Conservation (phyloP, 257 asterid species). For the Fraxinus excelsior region DNA sequence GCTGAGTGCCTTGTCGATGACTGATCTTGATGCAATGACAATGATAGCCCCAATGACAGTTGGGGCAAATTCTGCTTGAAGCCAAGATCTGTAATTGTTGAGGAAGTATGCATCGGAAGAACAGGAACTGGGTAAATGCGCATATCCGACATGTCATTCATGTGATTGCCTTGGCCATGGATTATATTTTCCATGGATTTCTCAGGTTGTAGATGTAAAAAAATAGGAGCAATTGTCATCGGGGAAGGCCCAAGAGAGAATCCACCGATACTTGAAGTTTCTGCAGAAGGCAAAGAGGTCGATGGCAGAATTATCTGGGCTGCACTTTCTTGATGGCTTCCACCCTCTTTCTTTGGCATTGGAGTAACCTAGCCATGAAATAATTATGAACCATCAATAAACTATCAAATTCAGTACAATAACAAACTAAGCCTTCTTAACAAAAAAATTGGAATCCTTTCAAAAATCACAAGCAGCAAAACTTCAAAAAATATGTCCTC, state of each 20-base stretch:
- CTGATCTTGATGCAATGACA: constrained; percentile 55
- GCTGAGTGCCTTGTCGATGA: constrained; percentile 39
- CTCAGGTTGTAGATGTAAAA: constrained; percentile 52
- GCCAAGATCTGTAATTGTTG: constrained; percentile 46
- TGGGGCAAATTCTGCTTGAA: constrained; percentile 36
- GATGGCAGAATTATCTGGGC: constrained; percentile 26
- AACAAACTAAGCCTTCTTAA: not conserved
- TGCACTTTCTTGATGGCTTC: constrained; percentile 35
- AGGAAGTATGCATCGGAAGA: constrained; percentile 32
- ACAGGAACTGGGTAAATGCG: constrained; percentile 36
- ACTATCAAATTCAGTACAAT: not conserved
- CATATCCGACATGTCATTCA: constrained; percentile 30
- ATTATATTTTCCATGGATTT: constrained; percentile 34
- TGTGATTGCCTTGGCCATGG: constrained; percentile 27
- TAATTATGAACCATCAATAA: not conserved
- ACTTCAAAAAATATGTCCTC: constrained; percentile 1
- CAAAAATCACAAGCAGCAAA: not conserved
- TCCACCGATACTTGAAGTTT: constrained; percentile 39
- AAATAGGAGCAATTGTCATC: constrained; percentile 36
- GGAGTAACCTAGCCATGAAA: constrained; percentile 55
- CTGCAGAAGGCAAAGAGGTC: constrained; percentile 27
- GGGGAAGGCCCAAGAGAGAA: constrained; percentile 53
- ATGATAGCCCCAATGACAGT: constrained; percentile 62
- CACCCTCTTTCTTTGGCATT: constrained; percentile 49
- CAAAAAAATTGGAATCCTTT: not conserved